Evolutionary conservation across 345 rosid species (phyloP).

Genomic region (Cardamine resedifolia): DNA sequence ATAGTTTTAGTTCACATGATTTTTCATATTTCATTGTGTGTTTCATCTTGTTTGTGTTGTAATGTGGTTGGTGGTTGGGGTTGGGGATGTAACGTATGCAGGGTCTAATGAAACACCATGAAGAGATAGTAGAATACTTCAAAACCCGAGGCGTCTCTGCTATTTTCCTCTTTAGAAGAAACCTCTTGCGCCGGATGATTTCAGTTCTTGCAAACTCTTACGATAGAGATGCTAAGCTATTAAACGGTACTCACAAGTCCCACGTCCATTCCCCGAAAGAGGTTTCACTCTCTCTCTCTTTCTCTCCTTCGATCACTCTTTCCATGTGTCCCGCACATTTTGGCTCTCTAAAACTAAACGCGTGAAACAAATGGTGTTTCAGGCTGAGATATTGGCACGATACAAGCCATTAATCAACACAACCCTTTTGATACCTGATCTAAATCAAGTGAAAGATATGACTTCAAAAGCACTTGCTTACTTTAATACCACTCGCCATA

Average conservation of each 20-base stretch:
- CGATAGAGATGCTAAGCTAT: slow-evolving; percentile 69
- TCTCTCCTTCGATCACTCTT: background rate
- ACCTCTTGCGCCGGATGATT: slow-evolving; percentile 86
- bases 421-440: slow-evolving; percentile 52
- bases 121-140: slow-evolving; percentile 82
- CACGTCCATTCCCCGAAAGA: slow-evolving; percentile 89
- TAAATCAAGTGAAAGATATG: slow-evolving; percentile 71
- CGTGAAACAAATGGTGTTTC: slow-evolving; percentile 32
- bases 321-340: background rate
- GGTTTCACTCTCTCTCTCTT: slow-evolving; percentile 41
- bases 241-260: slow-evolving; percentile 97
- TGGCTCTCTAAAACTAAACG: background rate
- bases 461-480: slow-evolving; percentile 70
- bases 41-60: background rate
- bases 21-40: background rate
- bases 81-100: slow-evolving; percentile 39
- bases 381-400: slow-evolving; percentile 94
- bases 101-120: slow-evolving; percentile 90
- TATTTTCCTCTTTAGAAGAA: slow-evolving; percentile 87
- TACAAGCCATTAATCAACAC: slow-evolving; percentile 83
- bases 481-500: slow-evolving; percentile 81
- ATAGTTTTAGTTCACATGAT: background rate
- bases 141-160: slow-evolving; percentile 81
- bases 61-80: slow-evolving; percentile 24
- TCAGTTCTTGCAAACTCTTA: slow-evolving; percentile 94